A percentile compares a stretch with the other conserved stretches of the same genome.
These are phyloP conservation scores for Neltuma alba DNA, from an alignment of 306 rosid species.

Conservation along the genomic window DNA sequence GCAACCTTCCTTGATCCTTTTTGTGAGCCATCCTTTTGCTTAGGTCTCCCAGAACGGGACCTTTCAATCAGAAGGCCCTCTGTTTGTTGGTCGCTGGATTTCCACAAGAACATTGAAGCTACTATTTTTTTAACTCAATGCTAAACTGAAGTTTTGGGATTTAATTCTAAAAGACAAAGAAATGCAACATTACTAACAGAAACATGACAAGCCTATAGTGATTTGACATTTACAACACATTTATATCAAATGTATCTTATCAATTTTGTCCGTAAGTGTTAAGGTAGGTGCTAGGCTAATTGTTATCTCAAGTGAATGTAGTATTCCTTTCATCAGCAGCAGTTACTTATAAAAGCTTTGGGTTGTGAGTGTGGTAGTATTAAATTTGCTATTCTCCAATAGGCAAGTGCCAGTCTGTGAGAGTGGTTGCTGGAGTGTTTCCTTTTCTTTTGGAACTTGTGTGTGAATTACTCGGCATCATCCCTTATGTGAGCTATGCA, in stretches of 20 bases:
- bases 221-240: neutral
- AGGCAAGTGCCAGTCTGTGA: neutral
- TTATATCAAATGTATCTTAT: neutral
- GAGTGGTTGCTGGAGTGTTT: neutral
- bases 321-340: conserved; percentile 5
- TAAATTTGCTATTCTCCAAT: neutral
- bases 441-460: neutral
- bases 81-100: neutral
- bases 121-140: no score
- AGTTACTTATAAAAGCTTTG: conserved; percentile 10
- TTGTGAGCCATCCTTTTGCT: neutral
- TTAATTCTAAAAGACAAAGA: neutral
- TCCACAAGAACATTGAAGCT: no score
- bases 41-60: neutral
- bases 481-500: neutral
- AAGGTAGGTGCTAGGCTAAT: conserved; percentile 16
- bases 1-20: neutral
- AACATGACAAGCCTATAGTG: neutral
- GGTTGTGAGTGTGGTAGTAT: conserved; percentile 22
- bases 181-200: neutral
- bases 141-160: no score
- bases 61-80: neutral
- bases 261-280: neutral
- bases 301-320: conserved; percentile 9
- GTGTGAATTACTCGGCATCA: conserved; percentile 17